Conservation (phyloP, 805 yeast species). For the Cyberlindnera mycetangii region DNA sequence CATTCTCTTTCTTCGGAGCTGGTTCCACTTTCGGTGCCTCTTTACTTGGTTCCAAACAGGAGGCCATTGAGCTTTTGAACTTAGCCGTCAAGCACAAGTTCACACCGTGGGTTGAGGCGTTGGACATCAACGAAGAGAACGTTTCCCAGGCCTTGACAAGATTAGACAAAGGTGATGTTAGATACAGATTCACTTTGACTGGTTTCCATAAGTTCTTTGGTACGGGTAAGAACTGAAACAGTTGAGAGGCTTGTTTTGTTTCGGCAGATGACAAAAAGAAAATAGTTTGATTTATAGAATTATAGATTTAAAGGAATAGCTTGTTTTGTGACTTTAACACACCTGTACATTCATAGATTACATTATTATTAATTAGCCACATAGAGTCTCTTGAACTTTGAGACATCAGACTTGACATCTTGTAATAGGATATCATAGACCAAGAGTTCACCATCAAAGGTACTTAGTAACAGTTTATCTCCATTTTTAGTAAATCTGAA, state of each 20-base stretch:
- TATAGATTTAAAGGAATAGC: too few relatives aligned
- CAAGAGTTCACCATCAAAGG: conserved; percentile 16
- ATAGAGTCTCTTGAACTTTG: conserved; percentile 22
- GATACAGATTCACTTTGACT: conserved; percentile 61
- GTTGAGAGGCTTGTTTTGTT: background rate
- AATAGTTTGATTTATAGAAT: background rate
- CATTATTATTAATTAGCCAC: background rate
- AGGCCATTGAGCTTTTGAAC: conserved; percentile 63
- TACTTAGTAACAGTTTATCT: conserved; percentile 14
- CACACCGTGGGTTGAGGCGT: conserved; percentile 60
- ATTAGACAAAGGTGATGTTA: conserved; percentile 52
- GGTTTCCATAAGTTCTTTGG: conserved; percentile 43
- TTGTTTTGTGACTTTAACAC: background rate
- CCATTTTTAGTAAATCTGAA: conserved; percentile 22
- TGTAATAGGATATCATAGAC: conserved; percentile 19
- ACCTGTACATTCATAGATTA: background rate
- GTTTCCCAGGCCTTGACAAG: conserved; percentile 54
- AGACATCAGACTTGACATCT: conserved; percentile 15
- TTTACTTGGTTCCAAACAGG: conserved; percentile 57
- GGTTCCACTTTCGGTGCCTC: conserved; percentile 58
- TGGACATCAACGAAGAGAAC: conserved; percentile 51
- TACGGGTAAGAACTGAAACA: conserved; percentile 22
- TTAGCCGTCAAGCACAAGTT: conserved; percentile 58
- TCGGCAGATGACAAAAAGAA: background rate
- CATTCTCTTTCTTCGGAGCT: conserved; percentile 46